Evolutionary conservation across 164 flowering plant genomes (phyloP).

Genomic region (Hamamelis virginiana): DNA sequence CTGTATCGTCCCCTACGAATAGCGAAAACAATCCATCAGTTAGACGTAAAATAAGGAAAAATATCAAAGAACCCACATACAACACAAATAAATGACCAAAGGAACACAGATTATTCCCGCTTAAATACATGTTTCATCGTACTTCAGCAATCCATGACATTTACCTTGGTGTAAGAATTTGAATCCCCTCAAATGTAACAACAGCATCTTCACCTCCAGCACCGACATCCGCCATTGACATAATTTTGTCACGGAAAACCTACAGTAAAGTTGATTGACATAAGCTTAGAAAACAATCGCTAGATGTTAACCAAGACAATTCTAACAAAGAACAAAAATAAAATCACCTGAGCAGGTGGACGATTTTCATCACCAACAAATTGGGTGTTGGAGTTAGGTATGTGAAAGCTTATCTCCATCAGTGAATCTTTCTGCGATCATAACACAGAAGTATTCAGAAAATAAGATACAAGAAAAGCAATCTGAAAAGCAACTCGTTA

Average conservation of each 20-base stretch:
- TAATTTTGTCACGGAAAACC: constrained; percentile 90
- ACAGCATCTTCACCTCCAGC: constrained; percentile 89
- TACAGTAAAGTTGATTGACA: constrained; percentile 15
- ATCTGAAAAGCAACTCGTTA: constrained; percentile 3
- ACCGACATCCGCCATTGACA: constrained; percentile 89
- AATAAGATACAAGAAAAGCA: background rate
- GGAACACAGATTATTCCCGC: background rate
- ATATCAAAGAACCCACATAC: background rate
- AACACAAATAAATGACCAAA: background rate
- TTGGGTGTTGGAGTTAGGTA: constrained; percentile 87
- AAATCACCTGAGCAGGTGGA: constrained; percentile 84
- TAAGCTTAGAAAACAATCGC: constrained; percentile 5
- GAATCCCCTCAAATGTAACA: constrained; percentile 87
- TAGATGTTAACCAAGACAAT: background rate
- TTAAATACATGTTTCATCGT: background rate
- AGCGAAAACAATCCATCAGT: constrained; percentile 10
- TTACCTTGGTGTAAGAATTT: constrained; percentile 96
- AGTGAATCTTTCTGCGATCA: constrained; percentile 86
- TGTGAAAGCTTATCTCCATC: constrained; percentile 92
- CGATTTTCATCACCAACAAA: constrained; percentile 93
- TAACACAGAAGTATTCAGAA: background rate
- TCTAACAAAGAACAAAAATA: background rate
- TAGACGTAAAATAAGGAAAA: background rate
- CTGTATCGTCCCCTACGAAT: constrained; percentile 84
- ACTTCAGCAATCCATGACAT: background rate